Evolutionary conservation across 257 asterid genomes (phyloP).

Genomic region (Ophiorrhiza pumila): DNA sequence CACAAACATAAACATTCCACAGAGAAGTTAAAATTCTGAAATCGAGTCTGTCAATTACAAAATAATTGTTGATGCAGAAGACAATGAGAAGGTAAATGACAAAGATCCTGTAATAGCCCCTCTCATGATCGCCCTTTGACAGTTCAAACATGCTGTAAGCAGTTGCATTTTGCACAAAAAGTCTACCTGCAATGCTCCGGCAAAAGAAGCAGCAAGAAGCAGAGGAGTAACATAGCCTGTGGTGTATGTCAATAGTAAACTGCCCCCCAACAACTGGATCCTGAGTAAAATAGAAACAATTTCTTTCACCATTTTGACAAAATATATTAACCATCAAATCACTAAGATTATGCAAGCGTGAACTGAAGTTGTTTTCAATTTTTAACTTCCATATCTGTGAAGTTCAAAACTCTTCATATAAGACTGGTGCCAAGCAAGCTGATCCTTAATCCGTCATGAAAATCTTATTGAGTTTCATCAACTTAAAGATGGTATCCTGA

Average conservation of each 20-base stretch:
- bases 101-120: background rate
- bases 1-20: conserved; percentile 13
- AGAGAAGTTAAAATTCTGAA: background rate
- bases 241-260: conserved; percentile 84
- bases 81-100: background rate
- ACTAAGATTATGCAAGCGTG: background rate
- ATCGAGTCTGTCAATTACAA: background rate
- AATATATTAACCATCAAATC: background rate
- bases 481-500: background rate
- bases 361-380: background rate
- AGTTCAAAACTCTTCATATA: background rate
- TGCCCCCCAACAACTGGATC: conserved; percentile 84
- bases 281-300: conserved; percentile 28
- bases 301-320: background rate
- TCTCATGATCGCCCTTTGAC: background rate
- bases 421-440: background rate
- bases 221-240: conserved; percentile 94
- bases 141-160: background rate
- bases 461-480: background rate
- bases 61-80: background rate
- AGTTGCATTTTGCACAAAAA: background rate
- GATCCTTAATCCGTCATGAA: background rate
- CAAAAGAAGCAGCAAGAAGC: conserved; percentile 96
- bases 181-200: conserved; percentile 94
- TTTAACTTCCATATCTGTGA: background rate